phyloP scores from a whole-genome alignment of 192 early-diverging fungal genomes.

The Martensiomyces pterosporus region DNA sequence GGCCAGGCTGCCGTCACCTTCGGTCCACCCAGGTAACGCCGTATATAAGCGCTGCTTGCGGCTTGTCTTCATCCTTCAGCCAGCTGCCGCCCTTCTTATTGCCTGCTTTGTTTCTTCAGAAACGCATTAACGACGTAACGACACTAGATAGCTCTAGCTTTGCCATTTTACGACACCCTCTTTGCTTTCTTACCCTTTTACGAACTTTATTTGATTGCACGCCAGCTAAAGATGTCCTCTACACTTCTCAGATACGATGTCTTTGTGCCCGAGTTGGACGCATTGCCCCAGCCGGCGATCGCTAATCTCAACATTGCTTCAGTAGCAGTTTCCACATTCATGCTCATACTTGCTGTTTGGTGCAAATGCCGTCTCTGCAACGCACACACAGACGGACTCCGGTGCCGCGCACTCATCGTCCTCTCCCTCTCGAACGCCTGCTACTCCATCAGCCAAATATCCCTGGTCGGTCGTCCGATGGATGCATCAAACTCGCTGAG shows the following conservation, averaged over 20 bases:
- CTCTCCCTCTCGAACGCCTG: constrained; percentile 10
- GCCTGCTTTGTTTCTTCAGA: too few species aligned
- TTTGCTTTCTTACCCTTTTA: too few species aligned
- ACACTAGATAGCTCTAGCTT: too few species aligned
- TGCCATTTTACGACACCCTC: too few species aligned
- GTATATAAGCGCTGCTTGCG: too few species aligned
- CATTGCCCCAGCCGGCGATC: neutral
- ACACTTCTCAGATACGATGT: constrained; percentile 1
- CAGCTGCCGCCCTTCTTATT: too few species aligned
- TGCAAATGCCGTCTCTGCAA: constrained; percentile 8
- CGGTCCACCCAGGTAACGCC: too few species aligned
- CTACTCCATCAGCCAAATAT: constrained; percentile 20
- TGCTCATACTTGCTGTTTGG: constrained; percentile 14
- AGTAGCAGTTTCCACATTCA: constrained; percentile 1
- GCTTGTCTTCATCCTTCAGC: too few species aligned
- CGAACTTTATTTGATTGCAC: too few species aligned
- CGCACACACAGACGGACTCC: constrained; percentile 10
- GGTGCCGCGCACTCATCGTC: constrained; percentile 19
- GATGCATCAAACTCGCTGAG: neutral
- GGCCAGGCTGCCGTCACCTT: too few species aligned
- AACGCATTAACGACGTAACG: too few species aligned
- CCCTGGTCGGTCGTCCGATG: constrained; percentile 4
- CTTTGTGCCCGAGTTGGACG: neutral
- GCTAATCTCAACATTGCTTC: constrained; percentile 9
- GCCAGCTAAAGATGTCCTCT: constrained; percentile 14